Percentiles rank a stretch among this genome's conserved stretches.
phyloP scores from a whole-genome alignment of 1,284 basidiomycete species.

The Golubevia sp. region DNA sequence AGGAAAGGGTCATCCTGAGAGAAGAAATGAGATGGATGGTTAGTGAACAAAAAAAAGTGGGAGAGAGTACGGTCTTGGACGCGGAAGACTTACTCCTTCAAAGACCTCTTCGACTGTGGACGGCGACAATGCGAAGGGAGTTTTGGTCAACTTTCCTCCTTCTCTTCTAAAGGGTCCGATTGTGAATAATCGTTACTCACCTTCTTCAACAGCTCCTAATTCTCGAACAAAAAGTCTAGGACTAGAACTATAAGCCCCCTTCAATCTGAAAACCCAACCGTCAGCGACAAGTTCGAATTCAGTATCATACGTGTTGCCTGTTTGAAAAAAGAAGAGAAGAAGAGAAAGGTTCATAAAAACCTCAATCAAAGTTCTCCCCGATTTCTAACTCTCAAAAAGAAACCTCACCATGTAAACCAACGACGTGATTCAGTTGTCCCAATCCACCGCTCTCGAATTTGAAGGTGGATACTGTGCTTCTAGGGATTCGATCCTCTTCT shows the following conservation, averaged over 20 bases:
- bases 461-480: slow-evolving; percentile 28
- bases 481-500: slow-evolving; percentile 15
- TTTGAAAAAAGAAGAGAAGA: not conserved
- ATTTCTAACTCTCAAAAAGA: not conserved
- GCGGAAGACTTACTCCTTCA: too few species aligned
- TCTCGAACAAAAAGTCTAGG: slow-evolving; percentile 15
- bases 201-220: slow-evolving; percentile 11
- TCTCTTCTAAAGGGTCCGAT: not conserved
- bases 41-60: too few species aligned
- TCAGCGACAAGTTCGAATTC: slow-evolving; percentile 34
- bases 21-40: too few species aligned
- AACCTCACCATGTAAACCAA: slow-evolving; percentile 27
- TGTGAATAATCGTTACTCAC: not conserved
- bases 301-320: slow-evolving; percentile 18
- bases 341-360: not conserved
- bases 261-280: slow-evolving; percentile 26
- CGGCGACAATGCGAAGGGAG: too few species aligned
- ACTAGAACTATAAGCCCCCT: slow-evolving; percentile 15
- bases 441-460: slow-evolving; percentile 22
- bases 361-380: not conserved
- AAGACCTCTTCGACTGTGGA: too few species aligned
- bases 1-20: too few species aligned
- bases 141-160: too few species aligned
- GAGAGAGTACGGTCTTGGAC: too few species aligned
- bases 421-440: slow-evolving; percentile 20